Base-by-base conservation (phyloP, 805 yeast species). In the Saccharomycopsis selenospora region DNA sequence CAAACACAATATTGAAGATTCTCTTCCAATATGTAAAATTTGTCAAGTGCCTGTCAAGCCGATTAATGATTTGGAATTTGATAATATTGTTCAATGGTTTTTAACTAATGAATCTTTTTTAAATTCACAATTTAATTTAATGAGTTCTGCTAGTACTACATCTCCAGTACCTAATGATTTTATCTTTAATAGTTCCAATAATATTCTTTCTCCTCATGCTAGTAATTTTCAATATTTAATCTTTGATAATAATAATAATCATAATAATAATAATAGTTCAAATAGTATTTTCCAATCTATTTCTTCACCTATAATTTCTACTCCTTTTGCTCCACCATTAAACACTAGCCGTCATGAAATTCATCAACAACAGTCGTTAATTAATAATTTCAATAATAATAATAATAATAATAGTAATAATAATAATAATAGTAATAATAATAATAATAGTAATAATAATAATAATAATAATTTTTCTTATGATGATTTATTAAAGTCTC, bases 41-140 rank as follows among this genome's bases (percentile, higher is more conserved):
- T 52, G 55, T 28, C 11, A 42, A 4, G 43, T 20, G n/a, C 46
- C 43, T 3, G 14, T 42, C 6, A 50, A 47, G 41, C 55, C 55
- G 17, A 22, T 28, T 7, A 47, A 42, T 29, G 23, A 24, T 20
- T 42, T 24, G 2, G 54, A 52, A 18, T 42, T 40, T 23, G 44
- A 52, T 4, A 23, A 30, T 13, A 43, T 52, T 11, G 29, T 44
- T 13, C 45, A 50, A 25, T 20, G 11, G 40, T 3, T 40, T 5
- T 33, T 46, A 23, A 25, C 49, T 14, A 28, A 14, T 14, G 18
- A 7, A 5, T 40, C 38, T 4, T 10, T 5, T 14, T 33, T 33
- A 33, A 14, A 10, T 10, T n/a, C n/a, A n/a, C n/a, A n/a, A n/a
- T n/a, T n/a, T n/a, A n/a, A n/a, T n/a, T n/a, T n/a, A n/a, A n/a